Evolutionary conservation across 306 rosid genomes (phyloP).

Genomic region (Purshia tridentata): DNA sequence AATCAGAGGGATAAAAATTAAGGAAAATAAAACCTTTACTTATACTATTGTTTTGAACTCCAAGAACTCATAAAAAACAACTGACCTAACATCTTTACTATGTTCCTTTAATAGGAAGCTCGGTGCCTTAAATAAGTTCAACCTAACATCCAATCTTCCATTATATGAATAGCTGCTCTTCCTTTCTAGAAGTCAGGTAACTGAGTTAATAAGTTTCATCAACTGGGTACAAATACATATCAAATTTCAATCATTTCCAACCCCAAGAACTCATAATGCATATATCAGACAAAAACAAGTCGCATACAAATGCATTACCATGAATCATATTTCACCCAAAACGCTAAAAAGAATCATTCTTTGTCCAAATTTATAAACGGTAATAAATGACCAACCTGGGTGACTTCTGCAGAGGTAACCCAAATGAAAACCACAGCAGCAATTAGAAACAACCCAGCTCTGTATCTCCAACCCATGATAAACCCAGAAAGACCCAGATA

Average conservation of each 20-base stretch:
- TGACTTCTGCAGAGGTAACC: constrained; percentile 96
- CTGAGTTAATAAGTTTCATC: not conserved
- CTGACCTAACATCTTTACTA: not conserved
- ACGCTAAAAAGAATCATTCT: not conserved
- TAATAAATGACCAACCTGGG: constrained; percentile 59
- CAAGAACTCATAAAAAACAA: not conserved
- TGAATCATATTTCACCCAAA: not conserved
- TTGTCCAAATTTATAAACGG: not conserved
- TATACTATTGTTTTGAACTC: not conserved
- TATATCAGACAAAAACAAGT: not conserved
- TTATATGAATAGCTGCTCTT: not conserved
- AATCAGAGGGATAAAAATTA: not conserved
- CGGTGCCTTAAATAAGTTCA: not conserved
- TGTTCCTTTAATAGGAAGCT: constrained; percentile 1
- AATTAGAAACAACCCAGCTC: constrained; percentile 77
- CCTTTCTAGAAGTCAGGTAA: not conserved
- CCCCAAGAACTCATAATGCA: constrained; percentile 4
- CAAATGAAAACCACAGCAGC: constrained; percentile 83
- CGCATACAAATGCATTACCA: constrained; percentile 1
- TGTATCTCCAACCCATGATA: constrained; percentile 78
- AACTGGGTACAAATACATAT: not conserved
- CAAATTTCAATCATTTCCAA: constrained; percentile 11
- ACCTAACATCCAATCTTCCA: not conserved
- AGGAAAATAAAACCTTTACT: not conserved
- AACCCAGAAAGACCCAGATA: constrained; percentile 36